Evolutionary conservation across 1,284 basidiomycete species (phyloP).

Genomic region (Chondrostereum purpureum): DNA sequence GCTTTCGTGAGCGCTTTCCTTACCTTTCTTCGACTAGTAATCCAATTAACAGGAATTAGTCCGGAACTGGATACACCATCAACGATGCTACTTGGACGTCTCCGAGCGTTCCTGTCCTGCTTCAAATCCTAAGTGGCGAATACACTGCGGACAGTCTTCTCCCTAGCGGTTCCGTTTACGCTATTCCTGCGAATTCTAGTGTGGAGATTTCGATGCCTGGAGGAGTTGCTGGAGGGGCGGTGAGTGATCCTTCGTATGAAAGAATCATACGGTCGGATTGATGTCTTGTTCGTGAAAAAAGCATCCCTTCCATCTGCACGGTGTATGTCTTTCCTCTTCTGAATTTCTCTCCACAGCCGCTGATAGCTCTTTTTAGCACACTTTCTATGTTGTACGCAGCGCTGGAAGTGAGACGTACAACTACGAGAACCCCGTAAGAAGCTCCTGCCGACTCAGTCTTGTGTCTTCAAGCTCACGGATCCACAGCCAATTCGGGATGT

Average conservation of each 20-base stretch:
- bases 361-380: conserved; percentile 9
- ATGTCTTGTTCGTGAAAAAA: not conserved
- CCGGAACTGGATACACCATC: conserved; percentile 14
- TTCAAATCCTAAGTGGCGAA: conserved; percentile 12
- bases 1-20: conserved; percentile 14
- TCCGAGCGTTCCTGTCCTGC: conserved; percentile 20
- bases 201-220: conserved; percentile 5
- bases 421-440: conserved; percentile 17
- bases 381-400: conserved; percentile 11
- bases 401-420: conserved; percentile 9
- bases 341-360: not conserved
- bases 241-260: not conserved
- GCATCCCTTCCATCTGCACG: conserved; percentile 15
- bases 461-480: not conserved
- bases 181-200: conserved; percentile 4
- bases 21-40: not conserved
- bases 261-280: not conserved
- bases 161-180: conserved; percentile 3
- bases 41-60: not conserved
- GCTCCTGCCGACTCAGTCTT: not conserved
- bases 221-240: not conserved
- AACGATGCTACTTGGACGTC: conserved; percentile 12
- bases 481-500: conserved; percentile 18
- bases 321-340: conserved; percentile 5
- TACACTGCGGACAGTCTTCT: conserved; percentile 3